These are phyloP conservation scores for Knoxia roxburghii DNA, from an alignment of 257 asterid genomes.

Conservation along the genomic window DNA sequence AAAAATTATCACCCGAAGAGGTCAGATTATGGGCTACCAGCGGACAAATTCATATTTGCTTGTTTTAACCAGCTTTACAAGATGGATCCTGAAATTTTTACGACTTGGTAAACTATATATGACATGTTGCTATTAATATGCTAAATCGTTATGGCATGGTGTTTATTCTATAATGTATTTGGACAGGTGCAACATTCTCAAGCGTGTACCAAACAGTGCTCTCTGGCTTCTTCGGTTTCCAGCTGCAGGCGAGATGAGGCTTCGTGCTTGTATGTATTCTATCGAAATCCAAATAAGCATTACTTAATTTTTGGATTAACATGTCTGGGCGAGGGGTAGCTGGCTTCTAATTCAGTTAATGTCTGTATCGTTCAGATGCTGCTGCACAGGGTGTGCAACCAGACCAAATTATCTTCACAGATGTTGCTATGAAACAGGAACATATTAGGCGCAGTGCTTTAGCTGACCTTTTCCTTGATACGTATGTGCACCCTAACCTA, in stretches of 20 bases:
- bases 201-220: constrained; percentile 95
- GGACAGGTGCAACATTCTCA: constrained; percentile 95
- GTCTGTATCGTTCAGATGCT: constrained; percentile 54
- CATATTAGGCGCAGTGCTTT: constrained; percentile 89
- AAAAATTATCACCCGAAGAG: constrained; percentile 69
- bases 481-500: constrained; percentile 42
- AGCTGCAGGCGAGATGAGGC: constrained; percentile 97
- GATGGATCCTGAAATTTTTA: constrained; percentile 96
- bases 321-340: background rate
- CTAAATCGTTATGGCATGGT: constrained; percentile 5
- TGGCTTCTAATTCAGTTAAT: constrained; percentile 10
- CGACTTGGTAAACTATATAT: constrained; percentile 54
- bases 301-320: background rate
- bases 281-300: background rate
- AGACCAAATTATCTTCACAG: constrained; percentile 91
- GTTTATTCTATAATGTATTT: constrained; percentile 10
- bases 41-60: constrained; percentile 89
- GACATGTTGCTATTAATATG: background rate
- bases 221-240: constrained; percentile 98
- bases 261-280: constrained; percentile 64
- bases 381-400: constrained; percentile 92
- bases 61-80: constrained; percentile 99
- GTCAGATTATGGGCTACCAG: constrained; percentile 94
- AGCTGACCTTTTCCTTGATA: constrained; percentile 93
- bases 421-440: constrained; percentile 97